Evolutionary conservation across 2,329 filamentous ascomycete genomes (phyloP).

Genomic region (Neopestalotiopsis sp.): DNA sequence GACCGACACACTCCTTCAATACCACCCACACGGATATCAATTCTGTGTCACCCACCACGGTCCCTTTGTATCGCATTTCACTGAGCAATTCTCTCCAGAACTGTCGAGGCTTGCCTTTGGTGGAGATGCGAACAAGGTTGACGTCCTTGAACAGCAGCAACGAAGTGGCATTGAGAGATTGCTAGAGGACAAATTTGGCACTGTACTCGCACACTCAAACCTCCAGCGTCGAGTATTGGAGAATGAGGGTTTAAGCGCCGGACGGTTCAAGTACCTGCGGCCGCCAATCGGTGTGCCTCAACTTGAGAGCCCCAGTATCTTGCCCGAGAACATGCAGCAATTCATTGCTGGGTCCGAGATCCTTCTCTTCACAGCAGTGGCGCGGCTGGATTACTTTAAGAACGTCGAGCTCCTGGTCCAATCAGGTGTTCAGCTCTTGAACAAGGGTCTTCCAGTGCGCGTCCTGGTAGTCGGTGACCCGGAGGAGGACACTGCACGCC

Average conservation of each 20-base stretch:
- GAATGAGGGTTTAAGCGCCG: neutral
- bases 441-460: constrained; percentile 11
- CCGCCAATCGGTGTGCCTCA: constrained; percentile 17
- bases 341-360: constrained; percentile 10
- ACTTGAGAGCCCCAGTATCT: neutral
- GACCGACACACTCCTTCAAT: constrained; percentile 19
- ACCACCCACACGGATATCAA: constrained; percentile 10
- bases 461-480: constrained; percentile 15
- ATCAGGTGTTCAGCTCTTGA: constrained; percentile 13
- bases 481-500: constrained; percentile 2
- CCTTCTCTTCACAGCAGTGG: constrained; percentile 17
- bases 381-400: constrained; percentile 20
- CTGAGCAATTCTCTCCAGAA: constrained; percentile 8
- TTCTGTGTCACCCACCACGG: constrained; percentile 21
- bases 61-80: constrained; percentile 19
- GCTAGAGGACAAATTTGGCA: constrained; percentile 13
- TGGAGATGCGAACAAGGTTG: constrained; percentile 15
- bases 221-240: constrained; percentile 17
- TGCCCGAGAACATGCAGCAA: constrained; percentile 8
- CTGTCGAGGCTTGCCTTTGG: constrained; percentile 16
- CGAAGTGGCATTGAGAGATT: constrained; percentile 10
- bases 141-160: constrained; percentile 17
- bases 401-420: constrained; percentile 18
- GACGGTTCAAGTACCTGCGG: constrained; percentile 13
- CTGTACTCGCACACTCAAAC: constrained; percentile 18